phyloP scores from a whole-genome alignment of 202 grass and related monocot genomes.

The Setaria italica region DNA sequence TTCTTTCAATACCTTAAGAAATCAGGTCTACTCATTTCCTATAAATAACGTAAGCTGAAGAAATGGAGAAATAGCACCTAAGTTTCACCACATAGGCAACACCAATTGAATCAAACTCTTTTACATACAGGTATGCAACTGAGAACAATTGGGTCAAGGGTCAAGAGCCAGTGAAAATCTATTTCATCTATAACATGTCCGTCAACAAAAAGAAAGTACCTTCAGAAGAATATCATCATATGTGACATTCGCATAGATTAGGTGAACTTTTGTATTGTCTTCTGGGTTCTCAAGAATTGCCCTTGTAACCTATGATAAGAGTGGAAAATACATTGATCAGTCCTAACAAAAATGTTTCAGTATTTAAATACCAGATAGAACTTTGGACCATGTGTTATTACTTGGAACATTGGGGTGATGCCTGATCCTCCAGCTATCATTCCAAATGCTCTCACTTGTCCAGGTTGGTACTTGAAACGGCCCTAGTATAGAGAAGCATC shows the following conservation, averaged over 20 bases:
- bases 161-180: conserved; percentile 14
- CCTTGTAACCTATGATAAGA: conserved; percentile 65
- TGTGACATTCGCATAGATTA: conserved; percentile 91
- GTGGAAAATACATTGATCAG: conserved; percentile 29
- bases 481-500: conserved; percentile 52
- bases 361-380: conserved; percentile 22
- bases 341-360: neutral
- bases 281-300: conserved; percentile 91
- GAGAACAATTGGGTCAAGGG: neutral
- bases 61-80: neutral
- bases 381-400: conserved; percentile 42
- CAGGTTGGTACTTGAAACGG: conserved; percentile 87
- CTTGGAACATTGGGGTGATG: conserved; percentile 98
- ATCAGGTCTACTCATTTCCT: neutral
- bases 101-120: neutral
- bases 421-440: conserved; percentile 94
- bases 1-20: neutral
- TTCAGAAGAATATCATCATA: conserved; percentile 88
- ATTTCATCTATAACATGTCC: neutral
- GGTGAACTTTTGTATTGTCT: conserved; percentile 75
- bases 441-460: conserved; percentile 93
- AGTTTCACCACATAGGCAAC: neutral
- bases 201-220: conserved; percentile 50
- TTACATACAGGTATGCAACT: neutral
- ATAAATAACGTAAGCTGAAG: neutral